Evolutionary conservation across 805 yeast genomes (phyloP), one percentile per base, ranked within the genome.

Genomic region (Metschnikowia cerradonensis): DNA sequence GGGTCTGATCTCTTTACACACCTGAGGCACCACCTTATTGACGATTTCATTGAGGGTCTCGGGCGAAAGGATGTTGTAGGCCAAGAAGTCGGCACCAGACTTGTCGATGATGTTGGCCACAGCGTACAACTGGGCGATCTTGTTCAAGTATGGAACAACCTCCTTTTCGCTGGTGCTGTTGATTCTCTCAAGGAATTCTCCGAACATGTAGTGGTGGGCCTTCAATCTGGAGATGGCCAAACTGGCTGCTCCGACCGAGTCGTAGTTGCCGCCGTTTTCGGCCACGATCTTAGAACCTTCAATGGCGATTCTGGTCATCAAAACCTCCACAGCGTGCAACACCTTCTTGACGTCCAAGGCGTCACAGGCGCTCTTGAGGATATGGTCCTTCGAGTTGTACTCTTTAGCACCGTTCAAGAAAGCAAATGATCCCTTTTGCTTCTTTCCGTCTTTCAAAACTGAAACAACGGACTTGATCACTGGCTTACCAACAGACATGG

Each of bases 401-500:
- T 51, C 44, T 51, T 55, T 51, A 43, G 60, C 60, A 13, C 51
- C 44, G 51, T 57, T 58, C 52, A 57, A 53, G 50, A 57, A 58
- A 7, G 54, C 52, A 23, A 58, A 49, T 15, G 59, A 52, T 13
- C 55, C 59, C 31, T 38, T 50, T 46, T 53, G 59, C 48, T 55
- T 52, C 48, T 50, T 51, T 41, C 54, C 58, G 26, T 41, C 37
- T 19, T 51, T 49, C 59, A 57, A 50, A 10, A 52, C 62, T 5
- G 47, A 53, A 23, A 26, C 42, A 23, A 52, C 60, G 4, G 59
- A 52, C 43, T 55, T 53, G 46, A 57, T 57, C 33, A 59, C 45
- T 5, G 60, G 61, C 53, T 59, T 59, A 4, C 61, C 62, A 13
- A 54, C 61, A 6, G 61, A 56, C 60, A 59, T 56, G 37, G 60